A percentile compares a stretch with the other conserved stretches of the same genome.
Evolutionary conservation across 306 rosid species (phyloP).

Genomic region (Arachis stenosperma): DNA sequence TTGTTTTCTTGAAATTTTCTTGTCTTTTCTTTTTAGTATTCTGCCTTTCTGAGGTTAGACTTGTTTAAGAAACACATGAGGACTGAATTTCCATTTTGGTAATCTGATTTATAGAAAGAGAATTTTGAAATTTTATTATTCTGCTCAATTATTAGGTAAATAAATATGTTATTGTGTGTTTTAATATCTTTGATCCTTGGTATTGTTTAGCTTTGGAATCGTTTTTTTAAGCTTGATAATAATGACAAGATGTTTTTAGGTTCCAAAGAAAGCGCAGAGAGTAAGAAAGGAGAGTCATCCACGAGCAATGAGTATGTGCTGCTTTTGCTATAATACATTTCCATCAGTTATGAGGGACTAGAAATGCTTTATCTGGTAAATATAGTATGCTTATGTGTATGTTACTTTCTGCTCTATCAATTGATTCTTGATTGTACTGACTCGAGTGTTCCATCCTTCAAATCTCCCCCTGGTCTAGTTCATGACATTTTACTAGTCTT

Average conservation of each 20-base stretch:
- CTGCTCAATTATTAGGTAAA: background rate
- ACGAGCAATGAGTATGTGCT: constrained; percentile 62
- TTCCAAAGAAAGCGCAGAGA: constrained; percentile 51
- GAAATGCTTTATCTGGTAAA: constrained; percentile 42
- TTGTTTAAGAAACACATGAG: constrained; percentile 14
- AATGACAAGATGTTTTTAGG: constrained; percentile 49
- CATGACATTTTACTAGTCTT: background rate
- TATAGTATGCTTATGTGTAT: constrained; percentile 27
- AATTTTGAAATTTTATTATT: constrained; percentile 14
- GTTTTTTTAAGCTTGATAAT: constrained; percentile 35
- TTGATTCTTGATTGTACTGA: constrained; percentile 24
- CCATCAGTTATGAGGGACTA: constrained; percentile 37
- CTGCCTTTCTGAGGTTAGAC: background rate
- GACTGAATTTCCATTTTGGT: constrained; percentile 15
- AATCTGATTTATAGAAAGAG: constrained; percentile 30
- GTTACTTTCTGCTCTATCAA: constrained; percentile 13
- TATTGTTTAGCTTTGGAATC: constrained; percentile 19
- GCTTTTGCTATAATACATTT: constrained; percentile 47
- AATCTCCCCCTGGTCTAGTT: background rate
- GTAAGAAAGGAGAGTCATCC: constrained; percentile 39
- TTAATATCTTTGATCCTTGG: constrained; percentile 14
- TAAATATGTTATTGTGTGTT: constrained; percentile 17
- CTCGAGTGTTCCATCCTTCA: background rate
- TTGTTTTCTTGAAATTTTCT: background rate
- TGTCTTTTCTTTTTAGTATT: background rate